Evolutionary conservation across 2,329 filamentous ascomycete species (phyloP).

Genomic region (Shiraia sp.): DNA sequence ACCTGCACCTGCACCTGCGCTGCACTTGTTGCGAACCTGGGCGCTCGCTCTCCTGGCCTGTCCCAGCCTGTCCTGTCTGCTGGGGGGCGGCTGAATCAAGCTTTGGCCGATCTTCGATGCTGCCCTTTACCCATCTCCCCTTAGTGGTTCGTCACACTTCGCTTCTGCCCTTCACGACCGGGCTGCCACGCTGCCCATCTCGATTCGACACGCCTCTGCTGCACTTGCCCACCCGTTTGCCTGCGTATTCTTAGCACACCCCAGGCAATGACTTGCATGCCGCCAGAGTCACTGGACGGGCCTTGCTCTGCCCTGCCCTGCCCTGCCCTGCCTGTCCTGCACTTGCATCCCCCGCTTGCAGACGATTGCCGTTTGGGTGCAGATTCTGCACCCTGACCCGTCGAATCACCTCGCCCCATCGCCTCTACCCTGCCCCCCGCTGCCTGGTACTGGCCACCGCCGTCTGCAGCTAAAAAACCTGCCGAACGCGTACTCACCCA

Average conservation of each 20-base stretch:
- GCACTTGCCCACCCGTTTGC: constrained; percentile 20
- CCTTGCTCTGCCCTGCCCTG: neutral
- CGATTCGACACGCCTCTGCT: constrained; percentile 19
- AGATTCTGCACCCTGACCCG: constrained; percentile 9
- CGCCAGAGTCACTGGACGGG: neutral
- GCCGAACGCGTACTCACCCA: too few relatives aligned
- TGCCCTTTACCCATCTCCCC: constrained; percentile 17
- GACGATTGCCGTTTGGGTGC: constrained; percentile 3
- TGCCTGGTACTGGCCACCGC: constrained; percentile 5
- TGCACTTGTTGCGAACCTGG: too few relatives aligned
- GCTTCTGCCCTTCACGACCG: constrained; percentile 24
- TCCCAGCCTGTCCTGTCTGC: too few relatives aligned
- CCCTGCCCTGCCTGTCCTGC: constrained; percentile 8
- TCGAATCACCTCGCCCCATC: constrained; percentile 10
- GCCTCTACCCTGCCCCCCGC: constrained; percentile 7
- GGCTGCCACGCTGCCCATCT: constrained; percentile 30
- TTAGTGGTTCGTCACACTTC: constrained; percentile 33
- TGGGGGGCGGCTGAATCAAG: constrained; percentile 36
- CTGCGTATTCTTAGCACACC: constrained; percentile 12
- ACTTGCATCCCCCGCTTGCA: constrained; percentile 1
- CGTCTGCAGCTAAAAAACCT: neutral
- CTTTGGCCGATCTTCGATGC: constrained; percentile 37
- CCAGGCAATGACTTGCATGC: constrained; percentile 16
- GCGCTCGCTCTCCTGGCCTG: too few relatives aligned
- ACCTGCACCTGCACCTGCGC: too few relatives aligned